These are phyloP conservation scores for Solanum piurae DNA, from an alignment of 257 asterid genomes.

Conservation along the genomic window DNA sequence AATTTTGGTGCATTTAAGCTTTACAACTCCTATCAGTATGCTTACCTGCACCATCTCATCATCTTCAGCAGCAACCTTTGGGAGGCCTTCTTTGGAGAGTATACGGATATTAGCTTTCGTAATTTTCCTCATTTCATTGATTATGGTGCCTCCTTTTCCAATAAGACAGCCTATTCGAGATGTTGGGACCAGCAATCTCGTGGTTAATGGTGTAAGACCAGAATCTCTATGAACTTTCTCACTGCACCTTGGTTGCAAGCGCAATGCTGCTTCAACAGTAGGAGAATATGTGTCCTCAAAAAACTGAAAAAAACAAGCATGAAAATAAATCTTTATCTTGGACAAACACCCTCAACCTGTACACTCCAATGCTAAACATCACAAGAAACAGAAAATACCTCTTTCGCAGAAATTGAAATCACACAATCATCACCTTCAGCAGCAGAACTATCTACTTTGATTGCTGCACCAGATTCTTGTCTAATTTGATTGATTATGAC, in stretches of 20 bases:
- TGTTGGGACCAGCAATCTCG: slow-evolving; percentile 74
- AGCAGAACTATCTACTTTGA: slow-evolving; percentile 78
- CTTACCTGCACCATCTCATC: slow-evolving; percentile 98
- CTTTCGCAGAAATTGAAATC: slow-evolving; percentile 64
- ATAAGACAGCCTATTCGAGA: slow-evolving; percentile 87
- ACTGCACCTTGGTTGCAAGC: slow-evolving; percentile 94
- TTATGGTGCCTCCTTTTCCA: slow-evolving; percentile 96
- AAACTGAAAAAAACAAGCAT: slow-evolving; percentile 23
- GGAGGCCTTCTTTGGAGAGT: slow-evolving; percentile 77
- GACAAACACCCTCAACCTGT: background rate
- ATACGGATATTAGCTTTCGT: slow-evolving; percentile 86
- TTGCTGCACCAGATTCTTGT: slow-evolving; percentile 78
- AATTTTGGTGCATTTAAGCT: background rate
- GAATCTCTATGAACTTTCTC: slow-evolving; percentile 91
- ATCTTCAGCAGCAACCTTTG: slow-evolving; percentile 86
- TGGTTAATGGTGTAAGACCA: slow-evolving; percentile 73
- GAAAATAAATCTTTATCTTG: background rate
- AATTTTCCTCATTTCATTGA: slow-evolving; percentile 83
- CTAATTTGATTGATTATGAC: slow-evolving; percentile 75
- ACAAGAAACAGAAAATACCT: slow-evolving; percentile 31
- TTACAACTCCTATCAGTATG: background rate
- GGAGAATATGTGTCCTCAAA: slow-evolving; percentile 68
- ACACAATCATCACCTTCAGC: slow-evolving; percentile 83
- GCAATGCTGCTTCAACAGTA: slow-evolving; percentile 79
- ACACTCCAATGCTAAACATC: background rate